Evolutionary conservation across 176 grass and related monocot species (phyloP), one percentile per base, ranked within the genome.

Genomic region (Eleusine coracana): DNA sequence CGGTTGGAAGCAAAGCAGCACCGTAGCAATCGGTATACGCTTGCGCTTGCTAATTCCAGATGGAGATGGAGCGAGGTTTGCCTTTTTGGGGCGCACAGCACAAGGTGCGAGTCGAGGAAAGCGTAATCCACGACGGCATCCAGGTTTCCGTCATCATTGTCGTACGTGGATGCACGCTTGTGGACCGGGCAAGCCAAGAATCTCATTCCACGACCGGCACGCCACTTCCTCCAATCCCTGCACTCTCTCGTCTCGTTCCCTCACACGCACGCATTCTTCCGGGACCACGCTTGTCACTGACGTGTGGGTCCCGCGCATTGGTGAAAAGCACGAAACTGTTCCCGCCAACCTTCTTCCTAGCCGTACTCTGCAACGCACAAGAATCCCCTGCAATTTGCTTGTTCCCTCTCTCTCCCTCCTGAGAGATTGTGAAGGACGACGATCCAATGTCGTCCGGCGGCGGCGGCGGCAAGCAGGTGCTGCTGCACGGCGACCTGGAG

Each of bases 401-500:
- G 44, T 11, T 11, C 44, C 10, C 11, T 46, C 8, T 46, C 40
- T 7, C 40, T 46, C 44, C 44, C 42, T 10, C 10, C 31, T 34
- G 31, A 34, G 31, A 34, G 44, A 11, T 11, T 2, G 1, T 11
- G 8, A 46, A 46, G 44, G 44, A 46, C 44, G 44, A 25, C 56
- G 25, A 29, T n/a, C n/a, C 59, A 62, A 82, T 82, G 79, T n/a
- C 65, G 13, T 18, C 18, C 5, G 46, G 29, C 37, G 68, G 78
- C 44, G 45, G 41, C 51, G 21, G 20, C 40, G 5, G 20, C 40
- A 3, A 5, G 75, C 9, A 7, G 46, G 8, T 16, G 23, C 88
- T 89, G 64, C 92, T 97, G 9, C 92, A 97, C 78, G 95, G 92
- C 74, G 90, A 97, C 12, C 86, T 97, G 27, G 60, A 94, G 18